Evolutionary conservation across 495 filamentous ascomycete species (phyloP).

Genomic region (Neurospora sp.): DNA sequence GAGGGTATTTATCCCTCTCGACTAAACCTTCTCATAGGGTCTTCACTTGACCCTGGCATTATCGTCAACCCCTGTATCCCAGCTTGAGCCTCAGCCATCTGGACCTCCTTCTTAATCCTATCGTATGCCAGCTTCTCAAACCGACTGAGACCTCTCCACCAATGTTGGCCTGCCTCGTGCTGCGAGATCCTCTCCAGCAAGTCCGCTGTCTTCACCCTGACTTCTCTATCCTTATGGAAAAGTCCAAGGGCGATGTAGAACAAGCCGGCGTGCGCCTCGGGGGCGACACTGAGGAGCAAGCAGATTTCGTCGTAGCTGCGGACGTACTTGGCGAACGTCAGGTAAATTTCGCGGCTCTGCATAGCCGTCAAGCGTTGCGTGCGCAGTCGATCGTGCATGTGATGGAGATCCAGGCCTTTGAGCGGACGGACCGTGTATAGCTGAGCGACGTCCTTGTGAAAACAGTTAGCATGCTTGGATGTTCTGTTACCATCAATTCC

Average conservation of each 20-base stretch:
- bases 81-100: conserved; percentile 28
- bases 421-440: conserved; percentile 62
- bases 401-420: conserved; percentile 73
- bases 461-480: neutral
- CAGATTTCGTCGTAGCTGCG: conserved; percentile 81
- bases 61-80: conserved; percentile 16
- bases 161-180: conserved; percentile 87
- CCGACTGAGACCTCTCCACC: conserved; percentile 76
- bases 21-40: conserved; percentile 21
- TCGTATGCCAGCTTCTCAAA: conserved; percentile 78
- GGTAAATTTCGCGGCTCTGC: conserved; percentile 69
- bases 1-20: neutral
- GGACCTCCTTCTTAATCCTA: conserved; percentile 55
- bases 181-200: conserved; percentile 71
- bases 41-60: conserved; percentile 9
- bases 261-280: conserved; percentile 78
- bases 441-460: conserved; percentile 47
- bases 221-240: conserved; percentile 79
- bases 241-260: conserved; percentile 88
- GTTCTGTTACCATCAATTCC: neutral
- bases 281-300: conserved; percentile 75
- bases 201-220: conserved; percentile 66
- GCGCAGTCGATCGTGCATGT: conserved; percentile 85
- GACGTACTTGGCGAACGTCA: conserved; percentile 65
- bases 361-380: conserved; percentile 59